Base-by-base conservation (phyloP, 768 basidiomycete genomes). In the Tylopilus rubrobrunneus region DNA sequence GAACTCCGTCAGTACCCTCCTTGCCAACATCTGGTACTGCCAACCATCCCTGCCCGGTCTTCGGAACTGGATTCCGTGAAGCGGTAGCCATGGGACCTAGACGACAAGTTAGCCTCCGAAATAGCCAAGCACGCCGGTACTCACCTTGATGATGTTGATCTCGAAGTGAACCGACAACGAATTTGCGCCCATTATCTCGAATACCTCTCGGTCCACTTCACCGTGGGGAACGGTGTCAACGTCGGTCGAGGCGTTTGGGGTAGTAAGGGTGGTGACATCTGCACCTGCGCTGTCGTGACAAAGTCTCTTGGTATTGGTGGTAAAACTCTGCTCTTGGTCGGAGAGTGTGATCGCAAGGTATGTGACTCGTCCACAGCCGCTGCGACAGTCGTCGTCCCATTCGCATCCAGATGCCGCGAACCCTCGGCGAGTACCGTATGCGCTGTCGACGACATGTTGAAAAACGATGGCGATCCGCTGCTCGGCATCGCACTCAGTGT, bases 21-120 rank as follows among this genome's bases (percentile, higher is more conserved):
- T 79, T 23, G 91, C 94, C 39, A 98, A 80, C 90, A 93, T 93
- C 68, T 95, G 92, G 71, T 98, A 98, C 71, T 97, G 93, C 94
- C 94, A 98, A 0, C 88, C 90, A 60, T 96, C 91, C 2, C 95
- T 95, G 27, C 89, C 82, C 1, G 86, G 81, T 56, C 96, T 79
- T 45, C 96, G 84, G 75, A 98, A 98, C 66, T 98, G 96, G 43
- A 98, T 88, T 3, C 96, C 95, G 70, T 98, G 90, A 19, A 98
- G 72, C 4, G 93, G 92, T 46, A 98, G 74, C 85, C 86, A 92
- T 43, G 93, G 93, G 3, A 97, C 91, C 94, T 95, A 62, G 42
- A 33, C 56, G 50, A 29, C 5, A 12, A 15, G 44, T 59, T 50
- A 52, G 48, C 44, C 34, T 37, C 23, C 15, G 17, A 19, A 17